A percentile compares a stretch with the other conserved stretches of the same genome.
Evolutionary conservation across 2,329 filamentous ascomycete genomes (phyloP).

Genomic region (Pseudogymnoascus destructans): DNA sequence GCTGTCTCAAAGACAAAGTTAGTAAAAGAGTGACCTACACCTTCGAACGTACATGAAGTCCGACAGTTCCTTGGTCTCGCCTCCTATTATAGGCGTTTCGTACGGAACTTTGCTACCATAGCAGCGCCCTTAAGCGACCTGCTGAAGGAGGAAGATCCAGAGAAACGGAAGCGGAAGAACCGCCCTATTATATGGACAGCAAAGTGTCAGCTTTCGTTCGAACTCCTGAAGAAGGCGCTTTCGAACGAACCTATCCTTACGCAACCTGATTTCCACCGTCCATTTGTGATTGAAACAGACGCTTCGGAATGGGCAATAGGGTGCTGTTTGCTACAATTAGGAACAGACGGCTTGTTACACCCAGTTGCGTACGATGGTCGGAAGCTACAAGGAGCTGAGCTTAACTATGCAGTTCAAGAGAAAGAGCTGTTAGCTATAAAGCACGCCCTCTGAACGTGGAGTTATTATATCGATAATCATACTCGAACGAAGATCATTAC

Average conservation of each 20-base stretch:
- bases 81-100: constrained; percentile 27
- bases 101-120: constrained; percentile 18
- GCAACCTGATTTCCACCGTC: background rate
- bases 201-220: background rate
- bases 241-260: background rate
- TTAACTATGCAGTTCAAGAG: constrained; percentile 28
- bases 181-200: background rate
- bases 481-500: no score
- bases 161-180: background rate
- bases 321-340: background rate
- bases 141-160: background rate
- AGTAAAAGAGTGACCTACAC: constrained; percentile 16
- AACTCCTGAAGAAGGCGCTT: background rate
- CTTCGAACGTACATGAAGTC: constrained; percentile 17
- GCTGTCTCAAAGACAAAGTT: constrained; percentile 12
- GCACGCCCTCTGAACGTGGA: no score
- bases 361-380: background rate
- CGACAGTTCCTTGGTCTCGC: constrained; percentile 23
- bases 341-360: background rate
- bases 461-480: no score
- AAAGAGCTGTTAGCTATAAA: constrained; percentile 27
- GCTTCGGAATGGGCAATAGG: background rate
- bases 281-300: background rate
- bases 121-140: background rate
- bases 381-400: constrained; percentile 1